These are phyloP conservation scores for Solanum piurae DNA, from an alignment of 257 asterid species.

Conservation along the genomic window DNA sequence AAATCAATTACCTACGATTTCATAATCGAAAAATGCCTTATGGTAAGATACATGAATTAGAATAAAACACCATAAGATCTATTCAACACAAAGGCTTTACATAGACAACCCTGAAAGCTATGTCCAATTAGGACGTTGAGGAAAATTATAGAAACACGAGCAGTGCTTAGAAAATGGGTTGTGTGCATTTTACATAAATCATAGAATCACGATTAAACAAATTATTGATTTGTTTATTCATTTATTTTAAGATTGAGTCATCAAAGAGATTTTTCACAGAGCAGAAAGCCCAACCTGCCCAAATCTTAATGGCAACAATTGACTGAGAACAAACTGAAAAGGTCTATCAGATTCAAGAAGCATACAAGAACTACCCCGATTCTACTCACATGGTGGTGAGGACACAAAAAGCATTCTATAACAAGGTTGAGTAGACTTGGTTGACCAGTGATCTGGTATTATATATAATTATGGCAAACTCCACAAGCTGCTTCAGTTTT, in stretches of 20 bases:
- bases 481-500: background rate
- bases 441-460: background rate
- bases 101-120: background rate
- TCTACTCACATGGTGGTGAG: background rate
- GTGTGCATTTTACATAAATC: background rate
- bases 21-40: background rate
- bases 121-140: background rate
- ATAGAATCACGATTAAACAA: background rate
- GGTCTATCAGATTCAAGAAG: background rate
- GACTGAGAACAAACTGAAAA: background rate
- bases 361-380: background rate
- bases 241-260: background rate
- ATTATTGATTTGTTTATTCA: background rate
- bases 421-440: background rate
- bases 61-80: background rate
- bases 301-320: background rate
- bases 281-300: background rate
- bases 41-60: background rate
- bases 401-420: background rate
- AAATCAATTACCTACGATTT: conserved; percentile 52
- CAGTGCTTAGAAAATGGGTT: background rate
- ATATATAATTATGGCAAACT: background rate
- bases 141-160: background rate
- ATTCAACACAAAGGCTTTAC: background rate
- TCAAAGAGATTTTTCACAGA: background rate